Evolutionary conservation across 73 alveolate genomes (phyloP), one percentile per base, ranked within the genome.

Genomic region (Breviolum minutum): DNA sequence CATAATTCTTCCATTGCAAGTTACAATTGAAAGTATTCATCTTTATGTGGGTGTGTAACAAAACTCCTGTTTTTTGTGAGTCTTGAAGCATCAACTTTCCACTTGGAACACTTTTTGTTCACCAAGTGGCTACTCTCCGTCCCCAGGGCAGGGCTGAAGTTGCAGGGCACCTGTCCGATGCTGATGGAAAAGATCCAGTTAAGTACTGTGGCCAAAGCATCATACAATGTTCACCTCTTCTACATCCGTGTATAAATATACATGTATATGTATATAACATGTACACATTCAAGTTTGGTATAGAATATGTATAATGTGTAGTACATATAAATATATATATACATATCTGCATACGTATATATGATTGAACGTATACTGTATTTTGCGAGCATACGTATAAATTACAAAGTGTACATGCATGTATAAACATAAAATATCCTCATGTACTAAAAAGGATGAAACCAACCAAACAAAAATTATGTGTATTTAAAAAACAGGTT

Each of bases 111-210:
- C 61, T 66, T 29, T 17, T 0, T 0, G 10, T 79, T 8, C 32
- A 19, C 89, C 64, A 27, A 92, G 71, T 77, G 16, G 83, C 97
- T 92, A 64, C 97, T 92, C 69, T 92, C 90, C 8, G 97, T 92
- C 24, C 97, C 97, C 63, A 92, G 64, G 61, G 97, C 88, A 13
- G 97, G 97, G n/a, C 76, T 30, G 71, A 92, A 92, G 64, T 92
- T 92, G 97, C 97, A 92, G 6, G 97, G 97, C 80, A 92, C 89
- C 97, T 92, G 30, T 40, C 54, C 54, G 54, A 40, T 40, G 54
- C 54, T 40, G 54, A 40, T 40, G 5, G 0, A 40, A 3, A 40
- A 3, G 54, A 40, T 40, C 54, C 54, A 40, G 54, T 40, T 40
- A 3, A 32, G 30, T 7, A 29, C 3, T 40, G 54, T 40, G 54